Evolutionary conservation across 768 basidiomycete species (phyloP), one percentile per base, ranked within the genome.

Genomic region (Leucosporidium scottii): DNA sequence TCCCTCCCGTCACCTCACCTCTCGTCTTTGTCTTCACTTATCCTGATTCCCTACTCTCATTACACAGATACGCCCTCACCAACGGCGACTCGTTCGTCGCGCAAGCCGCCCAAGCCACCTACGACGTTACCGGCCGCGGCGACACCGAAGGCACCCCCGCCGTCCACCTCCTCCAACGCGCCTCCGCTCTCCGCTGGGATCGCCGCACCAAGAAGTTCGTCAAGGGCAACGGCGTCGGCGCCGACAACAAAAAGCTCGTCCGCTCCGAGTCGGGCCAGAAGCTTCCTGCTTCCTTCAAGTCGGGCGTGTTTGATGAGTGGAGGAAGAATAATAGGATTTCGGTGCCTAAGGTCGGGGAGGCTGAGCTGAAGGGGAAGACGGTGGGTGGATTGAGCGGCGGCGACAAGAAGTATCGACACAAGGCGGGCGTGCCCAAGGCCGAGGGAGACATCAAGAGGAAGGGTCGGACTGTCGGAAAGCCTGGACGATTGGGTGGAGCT

Each of bases 271-370:
- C 87, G 74, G 96, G 96, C 5, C 85, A 87, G 21, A 86, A 88
- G 58, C 82, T 99, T 25, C 94, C 96, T 5, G 92, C 92, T 4
- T 87, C 87, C 15, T 99, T 92, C 79, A 87, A 89, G 61, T 91
- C 89, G 73, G 96, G 96, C 17, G 85, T 91, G 21, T 99, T 91
- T 78, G 90, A 94, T 64, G 92, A 94, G 77, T 99, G 96, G 96
- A 89, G 88, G 78, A 82, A 84, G 68, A 90, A 89, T 79, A 85
- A 82, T 60, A 86, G 84, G 49, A 79, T 85, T n/a, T 82, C 79
- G 67, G 77, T 97, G 47, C 93, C 93, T 0, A 84, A 84, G 66
- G 82, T 88, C n/a, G 93, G 93, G 25, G 93, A 96, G 76, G 82
- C 80, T 4, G 93, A 94, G 78, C 82, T 82, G 36, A 58, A 61